Percentiles rank a stretch among this genome's conserved stretches.
Evolutionary conservation across 192 early-diverging fungal genomes (phyloP).

Genomic region (Funneliformis geosporum): DNA sequence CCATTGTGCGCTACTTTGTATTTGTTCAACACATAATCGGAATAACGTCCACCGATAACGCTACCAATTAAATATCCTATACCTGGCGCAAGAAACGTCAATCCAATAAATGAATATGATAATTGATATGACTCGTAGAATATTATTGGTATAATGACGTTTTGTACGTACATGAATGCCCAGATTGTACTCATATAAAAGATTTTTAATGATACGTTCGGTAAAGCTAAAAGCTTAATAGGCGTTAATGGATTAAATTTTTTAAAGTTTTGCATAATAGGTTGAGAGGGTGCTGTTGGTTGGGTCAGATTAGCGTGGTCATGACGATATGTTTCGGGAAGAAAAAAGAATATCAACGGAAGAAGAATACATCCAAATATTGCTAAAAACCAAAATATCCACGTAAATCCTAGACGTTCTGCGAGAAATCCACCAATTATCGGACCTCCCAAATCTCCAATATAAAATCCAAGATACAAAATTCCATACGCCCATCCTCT

Average conservation of each 20-base stretch:
- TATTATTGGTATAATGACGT: slow-evolving; percentile 7
- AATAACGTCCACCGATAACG: slow-evolving; percentile 2
- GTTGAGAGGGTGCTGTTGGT: background rate
- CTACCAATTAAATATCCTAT: slow-evolving; percentile 20
- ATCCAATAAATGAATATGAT: background rate
- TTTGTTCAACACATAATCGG: background rate
- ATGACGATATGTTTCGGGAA: slow-evolving; percentile 15
- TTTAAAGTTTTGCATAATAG: background rate
- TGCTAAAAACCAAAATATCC: slow-evolving; percentile 47
- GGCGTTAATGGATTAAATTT: slow-evolving; percentile 9
- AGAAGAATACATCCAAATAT: slow-evolving; percentile 25
- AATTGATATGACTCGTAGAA: background rate
- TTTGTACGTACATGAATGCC: background rate
- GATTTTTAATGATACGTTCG: background rate
- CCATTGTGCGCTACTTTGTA: background rate
- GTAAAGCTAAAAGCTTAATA: slow-evolving; percentile 3
- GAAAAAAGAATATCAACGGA: slow-evolving; percentile 10
- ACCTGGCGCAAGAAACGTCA: background rate
- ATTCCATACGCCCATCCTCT: slow-evolving; percentile 43
- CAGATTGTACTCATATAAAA: background rate
- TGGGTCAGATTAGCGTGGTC: background rate
- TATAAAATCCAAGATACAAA: slow-evolving; percentile 37
- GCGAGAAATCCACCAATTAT: slow-evolving; percentile 36
- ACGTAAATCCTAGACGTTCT: slow-evolving; percentile 11
- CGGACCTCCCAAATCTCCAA: slow-evolving; percentile 44